These are phyloP conservation scores for Boletus reticulatus DNA, from an alignment of 768 basidiomycete species.

Conservation along the genomic window DNA sequence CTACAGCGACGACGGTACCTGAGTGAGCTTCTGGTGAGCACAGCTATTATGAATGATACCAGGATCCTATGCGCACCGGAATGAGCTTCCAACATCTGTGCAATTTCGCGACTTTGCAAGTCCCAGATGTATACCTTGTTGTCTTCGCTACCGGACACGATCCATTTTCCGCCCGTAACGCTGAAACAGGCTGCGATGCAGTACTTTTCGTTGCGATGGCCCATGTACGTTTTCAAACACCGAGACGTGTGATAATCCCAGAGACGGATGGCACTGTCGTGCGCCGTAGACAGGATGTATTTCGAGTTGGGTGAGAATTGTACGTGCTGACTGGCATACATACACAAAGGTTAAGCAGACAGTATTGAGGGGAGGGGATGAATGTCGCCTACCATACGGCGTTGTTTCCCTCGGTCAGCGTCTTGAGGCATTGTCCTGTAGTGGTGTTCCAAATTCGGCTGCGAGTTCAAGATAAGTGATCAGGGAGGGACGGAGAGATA, in stretches of 20 bases:
- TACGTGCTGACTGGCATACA: constrained; percentile 67
- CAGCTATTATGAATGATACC: background rate
- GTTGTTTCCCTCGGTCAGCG: constrained; percentile 85
- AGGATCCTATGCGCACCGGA: constrained; percentile 42
- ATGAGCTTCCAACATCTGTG: constrained; percentile 78
- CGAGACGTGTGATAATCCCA: constrained; percentile 95
- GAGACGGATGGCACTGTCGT: constrained; percentile 88
- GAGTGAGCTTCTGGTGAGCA: constrained; percentile 5
- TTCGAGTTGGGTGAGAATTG: constrained; percentile 95
- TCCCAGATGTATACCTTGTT: constrained; percentile 91
- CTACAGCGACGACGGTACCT: constrained; percentile 73
- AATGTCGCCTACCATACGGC: constrained; percentile 62
- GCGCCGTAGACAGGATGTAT: constrained; percentile 90
- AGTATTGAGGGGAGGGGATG: too few relatives aligned
- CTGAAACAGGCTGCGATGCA: constrained; percentile 84
- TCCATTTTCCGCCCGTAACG: constrained; percentile 85
- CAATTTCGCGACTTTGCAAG: constrained; percentile 79
- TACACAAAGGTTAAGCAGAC: background rate
- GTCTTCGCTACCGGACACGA: constrained; percentile 90
- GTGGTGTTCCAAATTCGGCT: constrained; percentile 96
- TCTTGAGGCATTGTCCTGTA: constrained; percentile 94
- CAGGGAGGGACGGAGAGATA: background rate
- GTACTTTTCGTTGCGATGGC: constrained; percentile 80
- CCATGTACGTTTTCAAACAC: constrained; percentile 86
- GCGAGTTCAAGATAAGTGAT: background rate